Evolutionary conservation across 345 rosid genomes (phyloP), one percentile per base, ranked within the genome.

Genomic region (Leavenworthia alabamica): DNA sequence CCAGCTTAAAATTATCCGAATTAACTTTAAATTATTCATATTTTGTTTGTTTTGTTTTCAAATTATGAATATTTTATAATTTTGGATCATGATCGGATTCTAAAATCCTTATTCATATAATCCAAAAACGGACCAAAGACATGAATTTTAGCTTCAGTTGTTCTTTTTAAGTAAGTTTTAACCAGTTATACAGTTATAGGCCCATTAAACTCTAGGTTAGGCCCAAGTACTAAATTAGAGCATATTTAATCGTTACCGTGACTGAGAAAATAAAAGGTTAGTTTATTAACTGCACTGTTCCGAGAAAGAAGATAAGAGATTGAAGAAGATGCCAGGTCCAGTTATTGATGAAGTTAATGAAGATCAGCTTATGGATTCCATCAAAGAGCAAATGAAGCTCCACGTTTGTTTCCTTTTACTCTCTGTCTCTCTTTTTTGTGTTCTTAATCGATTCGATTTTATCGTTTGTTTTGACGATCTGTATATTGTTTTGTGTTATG

Each of bases 321-420:
- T 51, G 39, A 54, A 45, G 51, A 33, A 57, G 41, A 64, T 72
- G 75, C 71, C 75, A 14, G 71, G 71, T 13, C 75, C 75, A 23
- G 71, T 65, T 8, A 27, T 65, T 42, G 70, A 71, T 4, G 75
- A 71, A 7, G 48, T 42, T 0, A 48, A 45, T 7, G 42, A 65
- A 9, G 70, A 49, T 2, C 47, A 57, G 49, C 51, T 65, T 10
- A 37, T 55, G 23, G 71, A 72, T 5, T 35, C 76, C 67, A 52
- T 73, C 46, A 73, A 66, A 67, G 76, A 73, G 67, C 68, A 66
- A 50, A 32, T 66, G 57, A 53, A 73, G 37, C 68, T 73, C 28
- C 45, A 66, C 72, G 76, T 72, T 66, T 17, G 28, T 52, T 10
- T n/a, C 24, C 6, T n/a, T n/a, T n/a, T n/a, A n/a, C n/a, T n/a